phyloP scores from a whole-genome alignment of 1,284 basidiomycete genomes.

The Lentinula novae-zelandiae region DNA sequence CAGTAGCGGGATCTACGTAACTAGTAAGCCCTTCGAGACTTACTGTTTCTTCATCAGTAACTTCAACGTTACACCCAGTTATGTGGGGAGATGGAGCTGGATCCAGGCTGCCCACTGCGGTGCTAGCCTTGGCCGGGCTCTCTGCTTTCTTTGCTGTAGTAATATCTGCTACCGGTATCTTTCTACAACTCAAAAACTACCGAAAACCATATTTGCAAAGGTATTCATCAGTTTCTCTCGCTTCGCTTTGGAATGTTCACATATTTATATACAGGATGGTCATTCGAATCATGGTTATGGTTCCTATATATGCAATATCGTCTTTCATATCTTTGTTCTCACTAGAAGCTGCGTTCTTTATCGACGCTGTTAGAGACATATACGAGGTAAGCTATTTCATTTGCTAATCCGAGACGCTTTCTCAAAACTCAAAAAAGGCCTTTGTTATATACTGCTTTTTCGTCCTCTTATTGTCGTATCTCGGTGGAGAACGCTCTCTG shows the following conservation, averaged over 20 bases:
- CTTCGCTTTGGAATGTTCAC: neutral
- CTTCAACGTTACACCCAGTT: neutral
- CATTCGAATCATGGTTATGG: slow-evolving; percentile 96
- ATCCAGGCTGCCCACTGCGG: slow-evolving; percentile 44
- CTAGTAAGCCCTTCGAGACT: too few relatives aligned
- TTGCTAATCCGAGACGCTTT: neutral
- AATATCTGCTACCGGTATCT: slow-evolving; percentile 82
- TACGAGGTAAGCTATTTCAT: slow-evolving; percentile 73
- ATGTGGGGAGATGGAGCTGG: slow-evolving; percentile 34
- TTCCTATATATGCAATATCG: slow-evolving; percentile 89
- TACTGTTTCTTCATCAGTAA: neutral
- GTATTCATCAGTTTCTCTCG: slow-evolving; percentile 33
- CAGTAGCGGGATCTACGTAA: too few relatives aligned
- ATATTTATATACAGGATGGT: slow-evolving; percentile 64
- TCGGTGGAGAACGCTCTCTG: slow-evolving; percentile 91
- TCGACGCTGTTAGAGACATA: slow-evolving; percentile 92
- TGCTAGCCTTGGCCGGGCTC: slow-evolving; percentile 63
- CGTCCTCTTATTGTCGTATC: slow-evolving; percentile 77
- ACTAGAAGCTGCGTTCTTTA: slow-evolving; percentile 92
- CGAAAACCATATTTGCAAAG: slow-evolving; percentile 79
- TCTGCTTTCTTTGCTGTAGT: slow-evolving; percentile 70
- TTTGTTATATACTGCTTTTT: slow-evolving; percentile 97
- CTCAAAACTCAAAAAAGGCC: slow-evolving; percentile 48
- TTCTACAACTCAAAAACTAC: slow-evolving; percentile 89
- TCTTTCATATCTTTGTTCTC: slow-evolving; percentile 95